Base-by-base conservation (phyloP, 78 protist species). In the Salpingoeca rosetta region DNA sequence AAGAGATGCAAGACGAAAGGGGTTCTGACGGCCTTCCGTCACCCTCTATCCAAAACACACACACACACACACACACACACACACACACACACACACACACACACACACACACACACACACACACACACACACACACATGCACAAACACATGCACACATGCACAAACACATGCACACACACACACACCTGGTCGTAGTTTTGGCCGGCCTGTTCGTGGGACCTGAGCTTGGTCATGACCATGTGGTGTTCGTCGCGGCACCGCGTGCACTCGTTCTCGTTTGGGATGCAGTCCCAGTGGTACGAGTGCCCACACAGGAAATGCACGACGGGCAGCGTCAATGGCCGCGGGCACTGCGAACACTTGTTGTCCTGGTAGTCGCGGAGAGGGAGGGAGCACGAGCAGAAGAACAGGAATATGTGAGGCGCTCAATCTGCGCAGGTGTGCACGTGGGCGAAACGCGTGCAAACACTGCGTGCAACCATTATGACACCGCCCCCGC, bases 271-370 rank as follows among this genome's bases (percentile, higher is more conserved):
- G 25, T 51, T 74, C 51, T 36, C 87, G 88, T 96, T n/a, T n/a
- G n/a, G n/a, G n/a, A n/a, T n/a, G n/a, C n/a, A 94, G 28, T 92
- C 81, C 85, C 82, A 91, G 85, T 94, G 97, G 94, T 86, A 94
- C 10, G 95, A 89, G 84, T 96, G 97, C 82, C 44, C 85, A 85
- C 98, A 96, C 45, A 94, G 27, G 74, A 95, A 95, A 57, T 95
- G 98, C 44, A 94, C 92, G 31, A 93, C 91, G 31, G 98, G 98
- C 51, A 94, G 88, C 37, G 95, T 97, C 37, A 96, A 87, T 0
- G 86, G 87, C 72, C 41, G n/a, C 17, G 75, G 73, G 88, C 98
- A 96, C 37, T 36, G 81, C 38, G 81, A 26, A 86, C 98, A 96
- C 44, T 88, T 86, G 2, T 85, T 40, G 37, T 41, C 74, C 88